These are phyloP conservation scores for Nothophytophthora sp. DNA, from an alignment of 352 stramenopile species.

Conservation along the genomic window DNA sequence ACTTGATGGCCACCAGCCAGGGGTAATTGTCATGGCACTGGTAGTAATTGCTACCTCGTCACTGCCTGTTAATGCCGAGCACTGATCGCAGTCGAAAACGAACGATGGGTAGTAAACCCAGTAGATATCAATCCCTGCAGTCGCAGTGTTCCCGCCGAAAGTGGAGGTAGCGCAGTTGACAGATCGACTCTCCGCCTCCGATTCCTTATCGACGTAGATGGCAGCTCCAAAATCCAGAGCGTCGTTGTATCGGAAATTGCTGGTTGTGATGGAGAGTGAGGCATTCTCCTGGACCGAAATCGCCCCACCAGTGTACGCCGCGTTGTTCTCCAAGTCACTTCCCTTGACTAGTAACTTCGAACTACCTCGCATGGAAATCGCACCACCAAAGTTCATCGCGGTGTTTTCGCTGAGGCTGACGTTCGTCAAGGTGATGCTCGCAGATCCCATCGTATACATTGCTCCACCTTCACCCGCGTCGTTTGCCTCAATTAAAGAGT, in stretches of 20 bases:
- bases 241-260: slow-evolving; percentile 37
- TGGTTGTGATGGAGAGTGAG: slow-evolving; percentile 20
- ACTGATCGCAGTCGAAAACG: slow-evolving; percentile 36
- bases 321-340: slow-evolving; percentile 31
- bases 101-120: slow-evolving; percentile 59
- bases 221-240: slow-evolving; percentile 55
- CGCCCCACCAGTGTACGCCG: slow-evolving; percentile 49
- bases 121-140: slow-evolving; percentile 50
- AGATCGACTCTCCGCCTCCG: slow-evolving; percentile 4
- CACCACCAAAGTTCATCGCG: slow-evolving; percentile 49
- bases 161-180: slow-evolving; percentile 5
- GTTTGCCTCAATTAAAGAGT: slow-evolving; percentile 40
- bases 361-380: slow-evolving; percentile 29
- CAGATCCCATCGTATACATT: slow-evolving; percentile 43
- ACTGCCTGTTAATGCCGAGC: slow-evolving; percentile 9
- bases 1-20: slow-evolving; percentile 55
- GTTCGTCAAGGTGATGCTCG: slow-evolving; percentile 20
- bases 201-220: slow-evolving; percentile 48
- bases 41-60: slow-evolving; percentile 22
- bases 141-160: slow-evolving; percentile 42
- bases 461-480: slow-evolving; percentile 44
- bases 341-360: slow-evolving; percentile 15
- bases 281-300: slow-evolving; percentile 44
- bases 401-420: slow-evolving; percentile 23
- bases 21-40: slow-evolving; percentile 39